Percentiles rank a stretch among this genome's conserved stretches.
Evolutionary conservation across 352 stramenopile species (phyloP).

Genomic region (Globisporangium iwayamae): DNA sequence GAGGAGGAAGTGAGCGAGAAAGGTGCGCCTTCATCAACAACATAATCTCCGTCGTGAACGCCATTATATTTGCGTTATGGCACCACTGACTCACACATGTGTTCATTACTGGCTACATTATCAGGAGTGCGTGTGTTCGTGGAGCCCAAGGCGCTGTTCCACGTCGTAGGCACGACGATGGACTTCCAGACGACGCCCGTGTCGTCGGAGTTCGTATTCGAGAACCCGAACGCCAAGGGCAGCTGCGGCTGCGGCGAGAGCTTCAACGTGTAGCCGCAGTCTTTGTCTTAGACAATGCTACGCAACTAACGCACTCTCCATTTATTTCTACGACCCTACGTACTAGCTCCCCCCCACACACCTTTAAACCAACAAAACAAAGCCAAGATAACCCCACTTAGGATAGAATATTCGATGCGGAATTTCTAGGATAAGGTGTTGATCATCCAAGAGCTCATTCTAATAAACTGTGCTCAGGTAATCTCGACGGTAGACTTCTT

Average conservation of each 20-base stretch:
- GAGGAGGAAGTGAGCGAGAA: slow-evolving; percentile 93
- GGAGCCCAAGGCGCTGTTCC: slow-evolving; percentile 98
- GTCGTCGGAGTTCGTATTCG: slow-evolving; percentile 98
- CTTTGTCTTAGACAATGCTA: background rate
- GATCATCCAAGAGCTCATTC: slow-evolving; percentile 6
- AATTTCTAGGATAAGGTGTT: background rate
- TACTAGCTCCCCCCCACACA: background rate
- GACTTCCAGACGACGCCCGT: slow-evolving; percentile 98
- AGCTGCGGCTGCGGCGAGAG: slow-evolving; percentile 98
- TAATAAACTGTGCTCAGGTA: slow-evolving; percentile 15
- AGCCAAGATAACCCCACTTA: background rate
- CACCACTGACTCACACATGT: too few species aligned
- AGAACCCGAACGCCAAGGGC: slow-evolving; percentile 99
- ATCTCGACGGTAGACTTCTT: slow-evolving; percentile 76
- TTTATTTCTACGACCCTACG: slow-evolving; percentile 1
- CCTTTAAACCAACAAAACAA: background rate
- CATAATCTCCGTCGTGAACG: background rate
- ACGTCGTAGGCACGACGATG: slow-evolving; percentile 98
- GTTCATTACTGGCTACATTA: too few species aligned
- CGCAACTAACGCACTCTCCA: slow-evolving; percentile 11
- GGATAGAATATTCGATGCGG: background rate
- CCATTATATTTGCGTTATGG: too few species aligned
- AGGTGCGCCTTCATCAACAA: slow-evolving; percentile 26
- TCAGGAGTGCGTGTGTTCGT: slow-evolving; percentile 96
- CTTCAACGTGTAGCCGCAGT: slow-evolving; percentile 94